Percentiles rank a stretch among this genome's conserved stretches.
Conservation (phyloP, 257 asterid species). For the Solanum pinnatisectum region DNA sequence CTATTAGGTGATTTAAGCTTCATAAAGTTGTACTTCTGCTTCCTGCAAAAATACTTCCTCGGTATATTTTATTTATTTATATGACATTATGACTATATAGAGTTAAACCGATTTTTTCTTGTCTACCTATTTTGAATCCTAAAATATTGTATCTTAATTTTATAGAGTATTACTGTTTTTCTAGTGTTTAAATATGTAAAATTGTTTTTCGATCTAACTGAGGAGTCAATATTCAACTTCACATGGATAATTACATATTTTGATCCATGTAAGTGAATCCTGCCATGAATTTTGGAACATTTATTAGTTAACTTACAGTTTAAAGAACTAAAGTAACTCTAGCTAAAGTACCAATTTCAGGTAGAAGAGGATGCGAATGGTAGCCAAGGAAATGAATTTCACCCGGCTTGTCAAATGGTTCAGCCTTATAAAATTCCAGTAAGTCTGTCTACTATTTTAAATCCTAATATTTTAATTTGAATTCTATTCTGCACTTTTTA, state of each 20-base stretch:
- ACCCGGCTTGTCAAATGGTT: not conserved
- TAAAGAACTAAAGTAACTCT: not conserved
- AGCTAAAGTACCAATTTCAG: not conserved
- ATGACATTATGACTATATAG: not conserved
- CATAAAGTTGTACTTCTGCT: not conserved
- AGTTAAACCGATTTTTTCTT: not conserved
- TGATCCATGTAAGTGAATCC: not conserved
- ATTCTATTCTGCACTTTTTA: not conserved
- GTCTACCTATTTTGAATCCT: not conserved
- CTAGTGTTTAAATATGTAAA: not conserved
- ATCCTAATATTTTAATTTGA: too few species aligned
- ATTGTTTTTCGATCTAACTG: not conserved
- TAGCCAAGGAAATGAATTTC: not conserved
- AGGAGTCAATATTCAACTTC: not conserved
- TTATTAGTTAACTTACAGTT: not conserved
- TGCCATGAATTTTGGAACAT: not conserved
- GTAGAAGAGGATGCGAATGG: not conserved
- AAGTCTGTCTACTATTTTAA: not conserved
- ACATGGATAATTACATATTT: not conserved
- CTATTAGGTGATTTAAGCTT: not conserved
- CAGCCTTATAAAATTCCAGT: conserved; percentile 3
- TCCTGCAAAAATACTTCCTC: not conserved
- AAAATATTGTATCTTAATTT: not conserved
- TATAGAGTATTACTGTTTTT: not conserved
- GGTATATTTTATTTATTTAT: not conserved